phyloP scores from a whole-genome alignment of 306 rosid genomes.

The Mimosa pudica region DNA sequence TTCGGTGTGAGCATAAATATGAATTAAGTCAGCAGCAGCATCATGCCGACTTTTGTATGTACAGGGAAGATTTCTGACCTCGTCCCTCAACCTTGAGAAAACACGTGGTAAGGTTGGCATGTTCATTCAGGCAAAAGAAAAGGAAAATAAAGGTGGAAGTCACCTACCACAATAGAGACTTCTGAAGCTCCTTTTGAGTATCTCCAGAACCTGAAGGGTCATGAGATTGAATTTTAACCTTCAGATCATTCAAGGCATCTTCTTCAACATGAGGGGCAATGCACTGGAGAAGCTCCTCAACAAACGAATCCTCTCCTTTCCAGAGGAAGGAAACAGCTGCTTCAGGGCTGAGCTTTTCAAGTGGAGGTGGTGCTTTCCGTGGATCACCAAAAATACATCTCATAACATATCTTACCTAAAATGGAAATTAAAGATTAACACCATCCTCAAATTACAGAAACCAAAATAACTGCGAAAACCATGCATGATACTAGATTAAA shows the following conservation, averaged over 20 bases:
- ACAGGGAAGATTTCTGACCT: constrained; percentile 85
- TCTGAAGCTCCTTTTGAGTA: constrained; percentile 73
- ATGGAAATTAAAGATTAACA: constrained; percentile 32
- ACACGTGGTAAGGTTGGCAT: constrained; percentile 16
- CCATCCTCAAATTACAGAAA: constrained; percentile 27
- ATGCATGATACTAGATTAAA: constrained; percentile 17
- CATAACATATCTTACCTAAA: constrained; percentile 95
- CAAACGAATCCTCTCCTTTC: constrained; percentile 95
- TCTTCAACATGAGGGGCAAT: constrained; percentile 72
- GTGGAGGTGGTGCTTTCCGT: constrained; percentile 91
- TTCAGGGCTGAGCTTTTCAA: constrained; percentile 86
- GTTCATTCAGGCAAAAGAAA: constrained; percentile 26
- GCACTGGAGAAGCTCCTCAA: constrained; percentile 86
- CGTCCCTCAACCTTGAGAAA: constrained; percentile 89
- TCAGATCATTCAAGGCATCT: constrained; percentile 66
- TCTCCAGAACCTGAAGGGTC: constrained; percentile 72
- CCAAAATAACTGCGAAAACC: constrained; percentile 34
- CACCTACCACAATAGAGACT: constrained; percentile 74
- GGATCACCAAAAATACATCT: constrained; percentile 90
- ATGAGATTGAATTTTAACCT: constrained; percentile 61
- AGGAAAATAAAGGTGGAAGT: constrained; percentile 7
- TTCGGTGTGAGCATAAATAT: constrained; percentile 86
- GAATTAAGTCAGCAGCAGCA: constrained; percentile 99
- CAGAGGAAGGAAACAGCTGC: constrained; percentile 72
- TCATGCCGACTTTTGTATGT: constrained; percentile 96